Percentiles rank a stretch among this genome's conserved stretches.
These are phyloP conservation scores for Asterophora lycoperdoides DNA, from an alignment of 768 basidiomycete genomes.

Conservation along the genomic window DNA sequence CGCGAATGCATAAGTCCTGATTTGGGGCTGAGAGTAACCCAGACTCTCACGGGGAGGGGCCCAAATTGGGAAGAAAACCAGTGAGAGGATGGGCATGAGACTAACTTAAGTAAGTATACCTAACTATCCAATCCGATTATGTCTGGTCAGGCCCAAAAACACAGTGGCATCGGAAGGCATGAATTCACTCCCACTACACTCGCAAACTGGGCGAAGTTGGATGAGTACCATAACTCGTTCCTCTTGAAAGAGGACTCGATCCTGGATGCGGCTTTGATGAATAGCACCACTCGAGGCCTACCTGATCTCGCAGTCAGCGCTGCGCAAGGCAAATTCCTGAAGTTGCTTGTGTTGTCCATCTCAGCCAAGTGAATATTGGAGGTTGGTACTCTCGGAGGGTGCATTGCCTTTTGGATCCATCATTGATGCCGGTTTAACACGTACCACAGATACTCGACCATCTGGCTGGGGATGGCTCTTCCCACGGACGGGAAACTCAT, in stretches of 20 bases:
- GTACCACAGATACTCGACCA: constrained; percentile 35
- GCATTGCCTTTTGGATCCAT: constrained; percentile 5
- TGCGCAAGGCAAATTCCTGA: constrained; percentile 55
- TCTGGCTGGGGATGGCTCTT: constrained; percentile 42
- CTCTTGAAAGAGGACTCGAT: constrained; percentile 40
- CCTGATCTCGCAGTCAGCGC: constrained; percentile 51
- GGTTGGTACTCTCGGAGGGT: constrained; percentile 68
- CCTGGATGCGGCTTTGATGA: constrained; percentile 38
- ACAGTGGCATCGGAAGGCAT: background rate
- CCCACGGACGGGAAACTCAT: constrained; percentile 47
- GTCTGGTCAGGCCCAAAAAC: background rate
- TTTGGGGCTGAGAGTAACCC: too few species aligned
- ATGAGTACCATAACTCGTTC: constrained; percentile 54
- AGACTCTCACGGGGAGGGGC: too few species aligned
- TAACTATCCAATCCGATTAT: background rate
- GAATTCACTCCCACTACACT: constrained; percentile 9
- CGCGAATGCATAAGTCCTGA: too few species aligned
- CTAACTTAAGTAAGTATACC: too few species aligned
- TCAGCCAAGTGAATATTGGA: constrained; percentile 57
- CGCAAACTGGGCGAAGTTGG: constrained; percentile 49
- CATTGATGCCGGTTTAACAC: background rate
- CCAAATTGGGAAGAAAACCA: too few species aligned
- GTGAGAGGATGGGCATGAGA: too few species aligned
- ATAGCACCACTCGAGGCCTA: constrained; percentile 39
- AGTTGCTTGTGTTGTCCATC: constrained; percentile 46